Evolutionary conservation across 148 eudicot genomes (phyloP).

Genomic region (Rhododendron simsii): DNA sequence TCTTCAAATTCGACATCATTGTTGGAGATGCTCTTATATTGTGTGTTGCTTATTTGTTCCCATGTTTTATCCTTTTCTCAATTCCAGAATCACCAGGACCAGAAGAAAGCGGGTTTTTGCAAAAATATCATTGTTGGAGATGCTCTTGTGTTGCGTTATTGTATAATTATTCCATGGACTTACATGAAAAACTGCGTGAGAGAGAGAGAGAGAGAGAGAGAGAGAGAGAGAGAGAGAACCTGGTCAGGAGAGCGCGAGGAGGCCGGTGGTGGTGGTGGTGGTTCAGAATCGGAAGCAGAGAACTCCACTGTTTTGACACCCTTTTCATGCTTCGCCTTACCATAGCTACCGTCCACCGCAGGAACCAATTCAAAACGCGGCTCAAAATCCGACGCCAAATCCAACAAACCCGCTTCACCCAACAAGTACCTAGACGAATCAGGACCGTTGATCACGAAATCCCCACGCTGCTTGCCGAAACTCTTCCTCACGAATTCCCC

Average conservation of each 20-base stretch:
- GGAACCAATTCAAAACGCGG: conserved; percentile 29
- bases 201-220: background rate
- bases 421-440: conserved; percentile 69
- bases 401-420: conserved; percentile 32
- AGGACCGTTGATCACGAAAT: conserved; percentile 46
- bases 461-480: conserved; percentile 31
- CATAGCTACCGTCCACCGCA: background rate
- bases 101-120: too few relatives aligned
- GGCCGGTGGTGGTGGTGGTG: background rate
- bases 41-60: too few relatives aligned
- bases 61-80: too few relatives aligned
- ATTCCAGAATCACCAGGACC: too few relatives aligned
- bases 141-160: too few relatives aligned
- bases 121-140: too few relatives aligned
- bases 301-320: conserved; percentile 13
- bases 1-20: too few relatives aligned
- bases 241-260: conserved; percentile 30
- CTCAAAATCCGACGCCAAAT: conserved; percentile 37
- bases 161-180: too few relatives aligned
- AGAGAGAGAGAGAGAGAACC: conserved; percentile 22
- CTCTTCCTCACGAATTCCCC: conserved; percentile 23
- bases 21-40: too few relatives aligned
- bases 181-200: too few relatives aligned
- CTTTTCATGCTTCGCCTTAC: background rate
- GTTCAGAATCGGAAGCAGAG: conserved; percentile 12